A percentile compares a stretch with the other conserved stretches of the same genome.
phyloP scores from a whole-genome alignment of 148 eudicot genomes.

The Fagopyrum homotropicum region DNA sequence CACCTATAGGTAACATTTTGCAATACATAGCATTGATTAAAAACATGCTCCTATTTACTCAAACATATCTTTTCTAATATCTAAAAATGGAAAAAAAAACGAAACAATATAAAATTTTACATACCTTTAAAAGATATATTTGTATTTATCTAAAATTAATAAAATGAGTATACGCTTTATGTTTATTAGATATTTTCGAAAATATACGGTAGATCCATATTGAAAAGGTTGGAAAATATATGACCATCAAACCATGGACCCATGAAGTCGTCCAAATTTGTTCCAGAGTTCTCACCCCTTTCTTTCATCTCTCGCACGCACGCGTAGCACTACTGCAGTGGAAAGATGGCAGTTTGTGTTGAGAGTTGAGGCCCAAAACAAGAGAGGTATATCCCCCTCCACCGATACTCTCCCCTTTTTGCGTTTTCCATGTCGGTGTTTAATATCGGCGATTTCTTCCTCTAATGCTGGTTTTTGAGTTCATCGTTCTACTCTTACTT shows the following conservation, averaged over 20 bases:
- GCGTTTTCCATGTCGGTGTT: background rate
- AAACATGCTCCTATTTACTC: background rate
- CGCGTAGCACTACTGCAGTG: constrained; percentile 10
- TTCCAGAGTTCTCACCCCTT: background rate
- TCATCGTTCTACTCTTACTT: background rate
- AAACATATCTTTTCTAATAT: background rate
- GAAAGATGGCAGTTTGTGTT: constrained; percentile 2
- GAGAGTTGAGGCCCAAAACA: constrained; percentile 2
- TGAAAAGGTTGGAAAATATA: background rate
- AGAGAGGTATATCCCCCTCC: background rate
- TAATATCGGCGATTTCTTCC: background rate
- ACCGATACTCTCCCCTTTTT: background rate
- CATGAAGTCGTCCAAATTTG: background rate
- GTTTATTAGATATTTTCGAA: background rate
- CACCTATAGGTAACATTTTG: background rate
- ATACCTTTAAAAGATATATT: too few species aligned
- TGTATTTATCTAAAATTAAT: too few species aligned
- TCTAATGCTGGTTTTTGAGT: background rate
- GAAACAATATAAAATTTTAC: background rate
- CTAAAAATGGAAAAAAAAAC: background rate
- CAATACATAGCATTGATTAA: background rate
- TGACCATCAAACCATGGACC: background rate
- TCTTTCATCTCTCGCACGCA: constrained; percentile 3
- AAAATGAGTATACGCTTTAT: too few species aligned
- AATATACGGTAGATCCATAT: background rate